phyloP scores from a whole-genome alignment of 78 protist genomes.

The Cyanophora paradoxa region DNA sequence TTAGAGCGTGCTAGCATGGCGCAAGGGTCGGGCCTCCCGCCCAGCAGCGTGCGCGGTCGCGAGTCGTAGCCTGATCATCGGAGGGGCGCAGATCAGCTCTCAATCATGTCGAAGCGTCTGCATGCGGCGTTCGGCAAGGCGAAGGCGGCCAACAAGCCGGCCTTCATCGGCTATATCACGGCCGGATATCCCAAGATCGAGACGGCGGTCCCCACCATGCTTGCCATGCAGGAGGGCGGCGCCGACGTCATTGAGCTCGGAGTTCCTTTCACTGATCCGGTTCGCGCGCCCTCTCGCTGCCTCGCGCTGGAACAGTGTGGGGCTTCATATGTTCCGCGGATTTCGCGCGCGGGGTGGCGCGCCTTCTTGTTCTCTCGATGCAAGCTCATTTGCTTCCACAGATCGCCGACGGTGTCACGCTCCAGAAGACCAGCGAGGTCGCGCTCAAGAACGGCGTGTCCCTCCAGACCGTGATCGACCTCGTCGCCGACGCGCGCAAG shows the following conservation, averaged over 20 bases:
- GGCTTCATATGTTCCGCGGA: neutral
- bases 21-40: too few species aligned
- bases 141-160: too few species aligned
- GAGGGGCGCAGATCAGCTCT: too few species aligned
- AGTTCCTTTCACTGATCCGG: constrained; percentile 33
- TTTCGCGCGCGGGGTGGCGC: neutral
- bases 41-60: too few species aligned
- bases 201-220: constrained; percentile 14
- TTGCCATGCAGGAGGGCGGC: constrained; percentile 55
- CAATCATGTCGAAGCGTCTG: too few species aligned
- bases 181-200: constrained; percentile 47
- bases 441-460: constrained; percentile 16
- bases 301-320: neutral
- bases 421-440: constrained; percentile 29
- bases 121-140: too few species aligned
- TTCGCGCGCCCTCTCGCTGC: neutral
- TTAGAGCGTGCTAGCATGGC: too few species aligned
- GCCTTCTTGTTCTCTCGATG: neutral
- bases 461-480: neutral
- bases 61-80: too few species aligned
- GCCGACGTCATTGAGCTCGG: constrained; percentile 77
- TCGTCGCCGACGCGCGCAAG: constrained; percentile 33
- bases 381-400: neutral
- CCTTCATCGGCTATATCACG: constrained; percentile 48
- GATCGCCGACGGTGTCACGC: constrained; percentile 37